Evolutionary conservation across 2,329 filamentous ascomycete species (phyloP), one percentile per base, ranked within the genome.

Genomic region (Seiridium unicorne): DNA sequence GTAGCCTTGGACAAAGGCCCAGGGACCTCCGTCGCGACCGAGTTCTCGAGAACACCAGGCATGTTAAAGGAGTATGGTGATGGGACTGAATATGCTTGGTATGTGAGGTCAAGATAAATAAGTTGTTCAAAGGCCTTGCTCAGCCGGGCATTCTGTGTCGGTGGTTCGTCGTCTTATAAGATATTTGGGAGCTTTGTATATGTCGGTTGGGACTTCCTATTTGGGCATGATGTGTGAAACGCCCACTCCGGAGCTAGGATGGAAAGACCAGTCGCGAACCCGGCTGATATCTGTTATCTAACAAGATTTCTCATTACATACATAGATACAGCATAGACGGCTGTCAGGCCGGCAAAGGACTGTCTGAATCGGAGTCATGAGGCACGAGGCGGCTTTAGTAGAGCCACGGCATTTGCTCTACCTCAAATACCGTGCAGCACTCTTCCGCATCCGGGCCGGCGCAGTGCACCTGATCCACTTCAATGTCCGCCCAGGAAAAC

Each of bases 1-100:
- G 70, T 71, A 60, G 74, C 74, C 72, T 73, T 73, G 63, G 75
- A 76, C 64, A 73, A 63, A 36, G 76, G 76, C 47, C 76, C 76
- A 60, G 76, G 76, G 51, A 77, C 71, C 70, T 74, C 74, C 56
- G 74, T 76, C 60, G 64, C 64, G 31, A 51, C 53, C 35, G 44
- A 11, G 44, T 46, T 48, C 35, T 47, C 44, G 36, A 60, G 42
- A 49, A 48, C 55, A 32, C 51, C 48, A 34, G 47, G 48, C 56
- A 55, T 59, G 51, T 8, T 55, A 35, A 42, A 11, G 13, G 13
- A 13, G n/a, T 38, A n/a, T 53, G 47, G 47, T 32, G 47, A 11
- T 26, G 18, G 31, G 11, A 13, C n/a, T 8, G 32, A 38, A 53
- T 42, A 42, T 13, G 38, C 7, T 8, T 42, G 13, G 13, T 8